These are phyloP conservation scores for Alternaria novae-zelandiae DNA, from an alignment of 2,329 filamentous ascomycete genomes.

Conservation along the genomic window DNA sequence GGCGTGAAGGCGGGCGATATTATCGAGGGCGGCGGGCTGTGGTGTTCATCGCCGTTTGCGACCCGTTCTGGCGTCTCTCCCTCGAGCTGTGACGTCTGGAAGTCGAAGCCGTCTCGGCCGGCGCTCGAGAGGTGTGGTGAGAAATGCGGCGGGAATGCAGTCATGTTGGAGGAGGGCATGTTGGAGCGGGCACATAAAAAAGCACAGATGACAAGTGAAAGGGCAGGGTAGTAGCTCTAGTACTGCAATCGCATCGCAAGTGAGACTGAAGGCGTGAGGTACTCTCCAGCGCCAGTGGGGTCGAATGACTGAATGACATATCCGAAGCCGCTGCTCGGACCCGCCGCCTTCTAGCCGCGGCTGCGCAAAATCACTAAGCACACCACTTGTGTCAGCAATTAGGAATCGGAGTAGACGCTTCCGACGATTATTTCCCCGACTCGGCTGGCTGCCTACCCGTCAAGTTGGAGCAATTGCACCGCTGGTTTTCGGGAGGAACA, in stretches of 20 bases:
- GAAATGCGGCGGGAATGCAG: conserved; percentile 60
- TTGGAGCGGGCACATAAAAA: background rate
- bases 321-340: conserved; percentile 22
- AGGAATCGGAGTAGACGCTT: background rate
- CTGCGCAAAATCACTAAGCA: conserved; percentile 7
- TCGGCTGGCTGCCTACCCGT: background rate
- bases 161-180: conserved; percentile 49
- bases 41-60: conserved; percentile 11
- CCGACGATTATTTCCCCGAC: background rate
- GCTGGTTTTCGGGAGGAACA: background rate
- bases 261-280: background rate
- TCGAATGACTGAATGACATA: conserved; percentile 11
- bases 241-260: background rate
- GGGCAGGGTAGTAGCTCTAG: background rate
- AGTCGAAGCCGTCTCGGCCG: conserved; percentile 49
- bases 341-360: conserved; percentile 21
- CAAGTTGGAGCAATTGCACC: background rate
- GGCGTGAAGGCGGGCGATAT: conserved; percentile 56
- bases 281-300: conserved; percentile 5
- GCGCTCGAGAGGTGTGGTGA: conserved; percentile 59
- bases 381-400: conserved; percentile 27
- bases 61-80: conserved; percentile 24
- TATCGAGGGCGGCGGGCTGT: conserved; percentile 49
- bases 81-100: conserved; percentile 21
- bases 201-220: background rate